Evolutionary conservation across 768 basidiomycete species (phyloP).

Genomic region (Ramaria sp.): DNA sequence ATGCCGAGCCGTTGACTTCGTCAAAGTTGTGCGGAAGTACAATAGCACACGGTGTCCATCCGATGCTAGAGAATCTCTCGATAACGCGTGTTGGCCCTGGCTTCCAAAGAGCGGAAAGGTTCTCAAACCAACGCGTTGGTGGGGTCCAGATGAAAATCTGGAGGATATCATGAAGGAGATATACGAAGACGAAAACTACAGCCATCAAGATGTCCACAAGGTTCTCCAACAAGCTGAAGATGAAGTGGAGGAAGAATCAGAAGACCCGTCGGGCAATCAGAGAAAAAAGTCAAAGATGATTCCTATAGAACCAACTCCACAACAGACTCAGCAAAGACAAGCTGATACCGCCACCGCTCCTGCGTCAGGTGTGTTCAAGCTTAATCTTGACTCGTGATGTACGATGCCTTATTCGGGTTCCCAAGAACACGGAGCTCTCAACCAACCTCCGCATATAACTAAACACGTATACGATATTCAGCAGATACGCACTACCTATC

Average conservation of each 20-base stretch:
- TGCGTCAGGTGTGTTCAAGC: too few species aligned
- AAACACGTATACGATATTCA: not conserved
- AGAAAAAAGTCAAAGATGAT: not conserved
- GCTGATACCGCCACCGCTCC: too few species aligned
- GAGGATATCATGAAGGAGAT: slow-evolving; percentile 13
- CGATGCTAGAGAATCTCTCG: slow-evolving; percentile 20
- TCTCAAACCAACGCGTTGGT: slow-evolving; percentile 17
- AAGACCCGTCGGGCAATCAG: not conserved
- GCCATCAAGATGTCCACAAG: not conserved
- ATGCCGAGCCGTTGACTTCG: slow-evolving; percentile 24
- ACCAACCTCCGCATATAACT: not conserved
- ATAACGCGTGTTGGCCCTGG: slow-evolving; percentile 30
- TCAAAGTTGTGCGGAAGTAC: slow-evolving; percentile 19
- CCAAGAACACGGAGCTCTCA: too few species aligned
- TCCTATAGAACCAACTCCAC: not conserved
- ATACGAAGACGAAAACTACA: slow-evolving; percentile 2
- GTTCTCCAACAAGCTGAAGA: not conserved
- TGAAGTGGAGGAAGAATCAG: not conserved
- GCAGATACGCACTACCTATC: slow-evolving; percentile 19
- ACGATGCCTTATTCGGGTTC: too few species aligned
- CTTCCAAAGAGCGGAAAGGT: slow-evolving; percentile 10
- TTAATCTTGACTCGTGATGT: too few species aligned
- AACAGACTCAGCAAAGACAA: too few species aligned
- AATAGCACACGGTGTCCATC: slow-evolving; percentile 19
- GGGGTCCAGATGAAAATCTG: slow-evolving; percentile 18